Conservation (phyloP, 2,329 filamentous ascomycete species). For the Dactylellina parvicollis region DNA sequence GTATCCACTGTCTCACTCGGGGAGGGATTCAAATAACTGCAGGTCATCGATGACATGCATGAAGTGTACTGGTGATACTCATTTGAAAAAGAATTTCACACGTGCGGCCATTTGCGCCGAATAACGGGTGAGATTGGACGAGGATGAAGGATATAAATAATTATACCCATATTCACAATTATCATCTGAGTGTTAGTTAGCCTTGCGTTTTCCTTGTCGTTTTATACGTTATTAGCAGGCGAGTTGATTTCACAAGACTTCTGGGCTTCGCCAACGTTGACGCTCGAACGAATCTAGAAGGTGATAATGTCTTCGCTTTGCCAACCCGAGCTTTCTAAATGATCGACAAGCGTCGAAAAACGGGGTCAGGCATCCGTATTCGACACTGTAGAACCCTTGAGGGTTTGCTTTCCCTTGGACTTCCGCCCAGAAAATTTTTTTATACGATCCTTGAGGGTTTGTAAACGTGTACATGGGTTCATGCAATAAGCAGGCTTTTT, state of each 20-base stretch:
- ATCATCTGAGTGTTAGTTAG: constrained; percentile 5
- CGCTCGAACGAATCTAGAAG: constrained; percentile 45
- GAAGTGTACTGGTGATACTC: background rate
- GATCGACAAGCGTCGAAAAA: constrained; percentile 42
- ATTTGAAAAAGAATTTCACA: constrained; percentile 1
- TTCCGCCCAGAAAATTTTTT: constrained; percentile 34
- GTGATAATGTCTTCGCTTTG: constrained; percentile 23
- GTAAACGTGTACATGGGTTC: constrained; percentile 13
- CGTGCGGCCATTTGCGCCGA: background rate
- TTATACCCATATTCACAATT: background rate
- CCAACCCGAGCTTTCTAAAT: constrained; percentile 52
- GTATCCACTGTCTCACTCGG: background rate
- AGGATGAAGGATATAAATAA: background rate
- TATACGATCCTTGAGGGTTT: constrained; percentile 22
- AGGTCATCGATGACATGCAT: constrained; percentile 22
- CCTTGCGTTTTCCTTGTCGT: constrained; percentile 8
- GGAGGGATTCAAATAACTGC: constrained; percentile 30
- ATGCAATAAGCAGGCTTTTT: constrained; percentile 1
- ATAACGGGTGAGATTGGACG: too few relatives aligned
- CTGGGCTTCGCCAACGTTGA: constrained; percentile 45
- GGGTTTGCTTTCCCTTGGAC: constrained; percentile 12
- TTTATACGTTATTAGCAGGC: constrained; percentile 51
- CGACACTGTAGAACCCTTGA: constrained; percentile 3
- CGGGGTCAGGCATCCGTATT: constrained; percentile 48
- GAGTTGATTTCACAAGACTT: constrained; percentile 47